Percentiles rank a stretch among this genome's conserved stretches.
Evolutionary conservation across 148 eudicot genomes (phyloP).

Genomic region (Nepenthes mirabilis): DNA sequence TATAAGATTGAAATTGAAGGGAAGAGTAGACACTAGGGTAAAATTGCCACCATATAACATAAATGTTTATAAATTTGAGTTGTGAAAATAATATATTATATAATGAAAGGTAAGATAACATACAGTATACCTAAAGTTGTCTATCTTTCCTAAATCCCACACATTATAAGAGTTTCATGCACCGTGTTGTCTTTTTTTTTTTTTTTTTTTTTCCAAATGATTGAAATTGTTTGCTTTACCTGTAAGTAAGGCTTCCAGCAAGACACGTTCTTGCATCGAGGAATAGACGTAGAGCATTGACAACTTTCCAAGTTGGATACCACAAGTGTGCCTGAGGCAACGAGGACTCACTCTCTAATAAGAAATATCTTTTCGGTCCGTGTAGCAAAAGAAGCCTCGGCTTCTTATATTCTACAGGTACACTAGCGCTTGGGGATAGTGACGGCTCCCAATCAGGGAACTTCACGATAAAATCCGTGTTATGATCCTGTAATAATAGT

Average conservation of each 20-base stretch:
- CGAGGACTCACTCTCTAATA: slow-evolving; percentile 33
- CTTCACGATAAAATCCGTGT: slow-evolving; percentile 78
- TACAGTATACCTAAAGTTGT: too few relatives aligned
- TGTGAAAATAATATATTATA: too few relatives aligned
- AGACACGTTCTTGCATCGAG: slow-evolving; percentile 57
- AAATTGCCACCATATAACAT: too few relatives aligned
- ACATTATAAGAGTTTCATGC: too few relatives aligned
- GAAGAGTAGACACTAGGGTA: too few relatives aligned
- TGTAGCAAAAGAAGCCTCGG: slow-evolving; percentile 13
- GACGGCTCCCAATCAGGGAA: slow-evolving; percentile 96
- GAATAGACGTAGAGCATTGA: slow-evolving; percentile 63
- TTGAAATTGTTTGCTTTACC: slow-evolving; percentile 21
- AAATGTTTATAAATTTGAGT: too few relatives aligned
- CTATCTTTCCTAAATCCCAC: too few relatives aligned
- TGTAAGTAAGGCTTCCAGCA: slow-evolving; percentile 63
- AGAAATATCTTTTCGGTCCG: slow-evolving; percentile 33
- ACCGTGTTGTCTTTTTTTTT: not conserved
- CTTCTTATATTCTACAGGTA: slow-evolving; percentile 11
- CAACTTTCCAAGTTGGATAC: slow-evolving; percentile 60
- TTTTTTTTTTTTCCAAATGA: too few relatives aligned
- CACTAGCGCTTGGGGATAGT: slow-evolving; percentile 7
- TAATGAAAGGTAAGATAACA: too few relatives aligned
- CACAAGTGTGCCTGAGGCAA: slow-evolving; percentile 76
- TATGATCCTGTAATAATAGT: slow-evolving; percentile 60
- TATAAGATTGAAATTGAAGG: too few relatives aligned